Base-by-base conservation (phyloP, 768 basidiomycete genomes). In the Pleurotus ostreatus region DNA sequence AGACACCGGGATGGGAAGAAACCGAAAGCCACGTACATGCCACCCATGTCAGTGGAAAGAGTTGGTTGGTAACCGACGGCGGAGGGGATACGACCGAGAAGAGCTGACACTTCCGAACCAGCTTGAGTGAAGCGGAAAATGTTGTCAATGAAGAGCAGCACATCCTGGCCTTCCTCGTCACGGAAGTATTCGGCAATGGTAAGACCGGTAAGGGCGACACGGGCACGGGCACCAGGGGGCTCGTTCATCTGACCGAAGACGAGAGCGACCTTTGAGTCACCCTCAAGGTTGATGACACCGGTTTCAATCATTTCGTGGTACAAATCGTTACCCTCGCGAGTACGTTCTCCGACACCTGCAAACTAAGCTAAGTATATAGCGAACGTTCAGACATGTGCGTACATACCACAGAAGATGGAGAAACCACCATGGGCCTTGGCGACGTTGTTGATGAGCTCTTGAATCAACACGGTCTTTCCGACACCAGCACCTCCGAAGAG, bases 231-330 rank as follows among this genome's bases (percentile, higher is more conserved):
- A 85, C 97, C 97, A 66, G 97, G 97, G 72, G 97, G 97, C 82
- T 99, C 97, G 80, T 99, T 99, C 97, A 99, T 99, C 79, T 99
- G 97, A 82, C 97, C 97, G 81, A 99, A 99, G 65, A 99, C 97
- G 62, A 99, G 87, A 68, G 97, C 96, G 76, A 98, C 97, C 85
- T 99, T 99, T 73, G 97, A 99, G 76, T 98, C 95, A 75, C 96
- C 97, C 71, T 98, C 85, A 70, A 98, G 87, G 78, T 98, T 96
- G 84, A 99, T 99, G 84, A 99, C 97, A 86, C 97, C 97, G 57
- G 97, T 99, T 75, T 99, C 96, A 77, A 98, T 98, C 97, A 99
- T 97, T 79, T 96, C 94, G 73, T 97, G 94, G 77, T 96, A 95
- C 63, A 95, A 77, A 79, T 94, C 97, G 81, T 99, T 99, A 78